Base-by-base conservation (phyloP, 2,329 filamentous ascomycete species). In the Amylocarpus encephaloides region DNA sequence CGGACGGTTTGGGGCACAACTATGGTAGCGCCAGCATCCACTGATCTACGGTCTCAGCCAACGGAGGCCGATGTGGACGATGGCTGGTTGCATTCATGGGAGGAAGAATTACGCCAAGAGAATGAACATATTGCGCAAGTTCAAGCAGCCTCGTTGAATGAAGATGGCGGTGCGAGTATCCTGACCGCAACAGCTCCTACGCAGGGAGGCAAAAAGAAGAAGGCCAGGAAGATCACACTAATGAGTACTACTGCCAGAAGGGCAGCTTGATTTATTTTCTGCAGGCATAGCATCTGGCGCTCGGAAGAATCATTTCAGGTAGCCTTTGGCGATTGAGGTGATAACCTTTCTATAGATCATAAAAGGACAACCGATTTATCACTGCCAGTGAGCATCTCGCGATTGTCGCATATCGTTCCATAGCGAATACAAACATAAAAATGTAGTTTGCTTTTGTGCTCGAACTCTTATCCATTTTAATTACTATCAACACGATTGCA, bases 1-100 rank as follows among this genome's bases (percentile, higher is more conserved):
- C 83, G 82, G 54, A 97, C 92, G 0, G 88, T 97, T 0, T 97
- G 92, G 92, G 92, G 92, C n/a, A 97, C 92, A 0, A 76, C 79
- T 3, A 81, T 78, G 0, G 71, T 95, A 2, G 64, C 72, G 2
- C 72, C 81, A 0, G 71, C 70, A 1, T 83, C 80, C 3, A 80
- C 83, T 1, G 76, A 78, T 10, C 61, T 81, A 26, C 70, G 26
- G 68, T 69, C 65, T 65, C 52, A 54, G 11, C 40, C 49, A 15
- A 19, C 42, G 6, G 53, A 59, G 22, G 51, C 52, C 18, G 58
- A 62, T 40, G 70, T 68, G 2, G 81, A 90, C 54, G 91, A 96
- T 65, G 92, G 91, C 0, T 96, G 91, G 91, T 72, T 92, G 13
- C 83, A 87, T 60, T 88, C 84, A 1, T 88, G 84, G 84, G 88